Evolutionary conservation across 495 filamentous ascomycete species (phyloP), one percentile per base, ranked within the genome.

Genomic region (Penicillium soppii): DNA sequence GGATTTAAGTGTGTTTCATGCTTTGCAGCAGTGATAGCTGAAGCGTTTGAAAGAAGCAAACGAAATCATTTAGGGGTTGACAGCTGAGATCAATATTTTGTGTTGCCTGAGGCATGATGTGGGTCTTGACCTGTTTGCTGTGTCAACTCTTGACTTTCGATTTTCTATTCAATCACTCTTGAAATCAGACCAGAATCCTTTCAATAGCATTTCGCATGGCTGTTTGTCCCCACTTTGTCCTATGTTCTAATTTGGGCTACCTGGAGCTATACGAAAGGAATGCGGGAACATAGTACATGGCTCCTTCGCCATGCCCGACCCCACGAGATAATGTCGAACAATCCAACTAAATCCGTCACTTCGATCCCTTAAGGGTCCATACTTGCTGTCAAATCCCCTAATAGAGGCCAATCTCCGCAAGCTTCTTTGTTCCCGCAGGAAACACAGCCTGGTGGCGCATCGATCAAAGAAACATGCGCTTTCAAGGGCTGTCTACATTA

Each of bases 341-440:
- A 32, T 32, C 7, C 29, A 32, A 3, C 29, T 32, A 32, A 32
- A 32, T 7, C 13, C 13, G 10, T 32, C 29, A 12, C 5, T 7
- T 32, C 29, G 10, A 32, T 32, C n/a, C n/a, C n/a, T n/a, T n/a
- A n/a, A n/a, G n/a, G n/a, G n/a, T n/a, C n/a, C 13, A 42, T 25
- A 27, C 23, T 25, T 15, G 7, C 7, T 7, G 4, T 15, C 22
- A 26, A n/a, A 13, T 26, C 19, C 13, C 4, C 43, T 5, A 10
- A 23, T 4, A 16, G 36, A 20, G 6, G 23, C 15, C 35, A 12
- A 7, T 16, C n/a, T 23, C 20, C 9, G 8, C 6, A 32, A 20
- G 7, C 26, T 49, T 49, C 46, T 49, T 49, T 49, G 46, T 49
- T 49, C 26, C 17, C 29, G 46, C 25, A 49, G 35, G 25, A 39